Evolutionary conservation across 2,329 filamentous ascomycete genomes (phyloP), one percentile per base, ranked within the genome.

Genomic region (Paraconiothyrium brasiliense): DNA sequence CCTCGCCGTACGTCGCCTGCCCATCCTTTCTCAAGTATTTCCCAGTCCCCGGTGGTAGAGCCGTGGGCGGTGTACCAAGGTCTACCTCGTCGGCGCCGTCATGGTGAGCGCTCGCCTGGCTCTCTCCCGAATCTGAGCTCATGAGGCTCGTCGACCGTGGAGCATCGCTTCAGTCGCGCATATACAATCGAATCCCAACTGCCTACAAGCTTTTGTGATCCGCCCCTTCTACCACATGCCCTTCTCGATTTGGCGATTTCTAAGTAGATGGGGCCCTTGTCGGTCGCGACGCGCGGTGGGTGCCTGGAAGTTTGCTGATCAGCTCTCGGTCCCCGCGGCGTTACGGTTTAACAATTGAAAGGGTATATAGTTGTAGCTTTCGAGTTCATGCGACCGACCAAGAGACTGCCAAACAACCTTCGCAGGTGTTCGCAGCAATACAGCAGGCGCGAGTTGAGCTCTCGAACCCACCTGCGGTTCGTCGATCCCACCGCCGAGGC

Each of bases 51-150:
- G 84, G 69, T 51, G 82, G 83, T 67, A 86, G 85, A n/a, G 82
- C 75, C n/a, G 84, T 86, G 58, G 83, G 84, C 63, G 84, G 81
- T 58, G 87, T 85, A 72, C 78, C 69, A 59, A 78, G 71, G 61
- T 80, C 74, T 66, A 81, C 76, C 62, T 80, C 78, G 56, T 78
- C 81, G 67, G 79, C 72, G 76, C 85, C 80, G 74, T 85, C 83
- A 76, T 88, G 84, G 77, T 82, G 82, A 81, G 82, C 86, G 82
- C 86, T 86, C 79, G 84, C 84, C 78, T 87, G 83, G 79, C 81
- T 86, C 83, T 85, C 86, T 83, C 84, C 84, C 79, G 84, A 84
- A 84, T 84, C 86, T 83, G 86, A 88, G 87, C 87, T 91, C 89
- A 92, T 92, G 83, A 83, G 85, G 84, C 79, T 80, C 75, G 76